Conservation (phyloP, 345 rosid species). For the Theobroma cacao region DNA sequence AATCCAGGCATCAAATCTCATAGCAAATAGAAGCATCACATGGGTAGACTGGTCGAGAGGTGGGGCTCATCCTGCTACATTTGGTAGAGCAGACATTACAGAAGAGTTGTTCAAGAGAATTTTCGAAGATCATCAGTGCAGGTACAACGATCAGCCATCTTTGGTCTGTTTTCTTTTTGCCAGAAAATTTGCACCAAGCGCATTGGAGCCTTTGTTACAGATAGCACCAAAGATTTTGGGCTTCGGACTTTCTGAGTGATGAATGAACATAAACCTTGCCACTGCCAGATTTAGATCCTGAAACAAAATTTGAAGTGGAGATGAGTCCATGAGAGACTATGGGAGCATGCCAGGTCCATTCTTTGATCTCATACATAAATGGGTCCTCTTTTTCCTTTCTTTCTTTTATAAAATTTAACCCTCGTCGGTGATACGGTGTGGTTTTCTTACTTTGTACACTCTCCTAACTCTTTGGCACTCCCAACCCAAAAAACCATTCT, state of each 20-base stretch:
- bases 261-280: neutral
- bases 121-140: slow-evolving; percentile 41
- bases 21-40: slow-evolving; percentile 86
- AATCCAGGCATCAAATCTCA: slow-evolving; percentile 48
- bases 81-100: slow-evolving; percentile 65
- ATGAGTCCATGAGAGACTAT: neutral
- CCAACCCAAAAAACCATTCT: neutral
- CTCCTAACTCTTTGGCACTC: neutral
- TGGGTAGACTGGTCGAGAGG: slow-evolving; percentile 99
- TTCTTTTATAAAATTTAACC: neutral
- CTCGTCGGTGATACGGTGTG: neutral
- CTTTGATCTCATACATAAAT: neutral
- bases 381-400: neutral
- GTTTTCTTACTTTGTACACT: neutral
- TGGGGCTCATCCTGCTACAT: slow-evolving; percentile 90
- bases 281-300: neutral
- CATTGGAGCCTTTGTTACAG: slow-evolving; percentile 62
- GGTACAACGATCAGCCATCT: slow-evolving; percentile 48
- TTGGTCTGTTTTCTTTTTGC: slow-evolving; percentile 65
- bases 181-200: slow-evolving; percentile 79
- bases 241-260: slow-evolving; percentile 18
- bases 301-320: neutral
- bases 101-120: slow-evolving; percentile 60
- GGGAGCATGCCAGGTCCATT: neutral
- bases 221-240: slow-evolving; percentile 50